Evolutionary conservation across 1,284 basidiomycete genomes (phyloP), one percentile per base, ranked within the genome.

Genomic region (Trichosporon inkin): DNA sequence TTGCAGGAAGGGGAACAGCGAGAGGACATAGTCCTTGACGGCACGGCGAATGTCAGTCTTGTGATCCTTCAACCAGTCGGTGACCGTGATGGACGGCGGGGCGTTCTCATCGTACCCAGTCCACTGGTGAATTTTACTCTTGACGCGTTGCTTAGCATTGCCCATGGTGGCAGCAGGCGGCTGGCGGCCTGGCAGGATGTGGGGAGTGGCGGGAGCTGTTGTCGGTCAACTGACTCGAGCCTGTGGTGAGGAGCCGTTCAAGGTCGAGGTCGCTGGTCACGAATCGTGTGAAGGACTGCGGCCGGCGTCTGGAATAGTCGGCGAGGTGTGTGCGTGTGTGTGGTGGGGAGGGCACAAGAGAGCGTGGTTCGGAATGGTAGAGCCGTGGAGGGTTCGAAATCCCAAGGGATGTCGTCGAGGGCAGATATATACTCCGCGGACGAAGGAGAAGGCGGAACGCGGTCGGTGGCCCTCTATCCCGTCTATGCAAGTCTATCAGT

Each of bases 1-100:
- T 53, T 83, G 79, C 1, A 89, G 36, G 72, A 94, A 89, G 1
- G 92, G 92, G 78, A 95, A 94, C 11, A 94, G 80, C 62, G 84
- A 83, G 56, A 74, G 69, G 32, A 90, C 37, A 70, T 93, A 95
- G 56, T 80, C 67, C 38, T 81, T 71, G 40, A 82, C 70, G 38
- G 61, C 66, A 16, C 58, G 60, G 16, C 55, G 17, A 39, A 70
- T 54, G 28, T 63, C 66, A 2, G 62, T 53, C 47, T 69, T 68
- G 56, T 69, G 58, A n/a, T 52, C 36, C n/a, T 52, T 62, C 51
- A 72, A 53, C 65, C 65, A 76, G 37, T 68, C 65, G 6, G 17
- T 34, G 13, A 71, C 68, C 10, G 68, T 62, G 55, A 78, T 67
- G 19, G 72, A 72, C 35, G 65, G 61, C 2, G 76, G 76, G 0